Base-by-base conservation (phyloP, 1,284 basidiomycete genomes). In the Xanthoconium separans region DNA sequence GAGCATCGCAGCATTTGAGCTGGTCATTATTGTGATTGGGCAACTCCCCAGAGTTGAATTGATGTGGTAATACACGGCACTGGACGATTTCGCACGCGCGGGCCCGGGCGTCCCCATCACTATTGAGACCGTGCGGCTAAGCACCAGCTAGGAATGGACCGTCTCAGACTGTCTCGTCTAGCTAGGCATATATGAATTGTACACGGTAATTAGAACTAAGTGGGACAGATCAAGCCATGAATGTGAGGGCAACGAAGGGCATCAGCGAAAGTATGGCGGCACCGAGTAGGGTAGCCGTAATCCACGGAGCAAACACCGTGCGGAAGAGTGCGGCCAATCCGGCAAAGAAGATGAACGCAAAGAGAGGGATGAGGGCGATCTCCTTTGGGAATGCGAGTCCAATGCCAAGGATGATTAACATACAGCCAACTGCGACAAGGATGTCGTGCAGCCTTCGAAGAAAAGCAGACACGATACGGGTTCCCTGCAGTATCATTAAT, bases 1-100 rank as follows among this genome's bases (percentile, higher is more conserved):
- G 67, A 69, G 64, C 60, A 52, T 58, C 48, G 64, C 51, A 51
- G 62, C 66, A 58, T 67, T 70, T 24, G 69, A n/a, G n/a, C n/a
- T 68, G 49, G 67, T 70, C 67, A 65, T 70, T 56, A 10, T 31
- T n/a, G n/a, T n/a, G n/a, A n/a, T n/a, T n/a, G n/a, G n/a, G n/a
- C n/a, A n/a, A n/a, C n/a, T n/a, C n/a, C n/a, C n/a, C n/a, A n/a
- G n/a, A n/a, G n/a, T n/a, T n/a, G n/a, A n/a, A n/a, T n/a, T n/a
- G n/a, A n/a, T n/a, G n/a, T n/a, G n/a, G n/a, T n/a, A n/a, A n/a
- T n/a, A n/a, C n/a, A n/a, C n/a, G n/a, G n/a, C n/a, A n/a, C n/a
- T n/a, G n/a, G n/a, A n/a, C 24, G 24, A 24, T 24, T 24, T 24
- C n/a, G n/a, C n/a, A n/a, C n/a, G n/a, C n/a, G n/a, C n/a, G n/a